phyloP scores from a whole-genome alignment of 2,329 filamentous ascomycete species.

The Sarocladiaceae sp. region DNA sequence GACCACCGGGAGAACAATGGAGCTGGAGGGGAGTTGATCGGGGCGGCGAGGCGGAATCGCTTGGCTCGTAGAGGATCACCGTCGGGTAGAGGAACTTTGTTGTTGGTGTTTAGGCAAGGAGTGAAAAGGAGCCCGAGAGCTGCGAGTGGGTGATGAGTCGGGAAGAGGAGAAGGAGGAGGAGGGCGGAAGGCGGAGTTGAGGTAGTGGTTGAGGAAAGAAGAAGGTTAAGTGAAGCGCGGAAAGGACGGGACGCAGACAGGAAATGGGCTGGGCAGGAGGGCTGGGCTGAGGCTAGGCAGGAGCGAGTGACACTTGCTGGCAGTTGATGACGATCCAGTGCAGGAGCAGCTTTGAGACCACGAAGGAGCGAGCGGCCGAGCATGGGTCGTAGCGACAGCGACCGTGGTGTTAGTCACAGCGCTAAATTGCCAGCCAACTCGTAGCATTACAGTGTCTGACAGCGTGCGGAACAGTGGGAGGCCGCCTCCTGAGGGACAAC shows the following conservation, averaged over 20 bases:
- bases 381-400: background rate
- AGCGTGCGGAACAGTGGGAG: conserved; percentile 4
- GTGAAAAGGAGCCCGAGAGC: conserved; percentile 9
- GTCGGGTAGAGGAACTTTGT: background rate
- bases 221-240: background rate
- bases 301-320: background rate
- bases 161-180: conserved; percentile 1
- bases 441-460: background rate
- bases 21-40: background rate
- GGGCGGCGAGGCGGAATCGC: background rate
- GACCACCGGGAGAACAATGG: background rate
- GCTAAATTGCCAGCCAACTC: background rate
- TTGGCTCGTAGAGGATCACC: background rate
- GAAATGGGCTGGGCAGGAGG: background rate
- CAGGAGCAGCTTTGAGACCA: background rate
- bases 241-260: conserved; percentile 1
- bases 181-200: conserved; percentile 3
- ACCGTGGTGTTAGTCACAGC: background rate
- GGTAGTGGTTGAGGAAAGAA: background rate
- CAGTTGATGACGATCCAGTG: conserved; percentile 9
- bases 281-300: conserved; percentile 8
- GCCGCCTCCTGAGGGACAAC: background rate
- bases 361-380: background rate
- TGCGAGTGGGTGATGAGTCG: background rate
- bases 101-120: conserved; percentile 4